Evolutionary conservation across 352 stramenopile species (phyloP).

Genomic region (Phytophthora hybrid): DNA sequence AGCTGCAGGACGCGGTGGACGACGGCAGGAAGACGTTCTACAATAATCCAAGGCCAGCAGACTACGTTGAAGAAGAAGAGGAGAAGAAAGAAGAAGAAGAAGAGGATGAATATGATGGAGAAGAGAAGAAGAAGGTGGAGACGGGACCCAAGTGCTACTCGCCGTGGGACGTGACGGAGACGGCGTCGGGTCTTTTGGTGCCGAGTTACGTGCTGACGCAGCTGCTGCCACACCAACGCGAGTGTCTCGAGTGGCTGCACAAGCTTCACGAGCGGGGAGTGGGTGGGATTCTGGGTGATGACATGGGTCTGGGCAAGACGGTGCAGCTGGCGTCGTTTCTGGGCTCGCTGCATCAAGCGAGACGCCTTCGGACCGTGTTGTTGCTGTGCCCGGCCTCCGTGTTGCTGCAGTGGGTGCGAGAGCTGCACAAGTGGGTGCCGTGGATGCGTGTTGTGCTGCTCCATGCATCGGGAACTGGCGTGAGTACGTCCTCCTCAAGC

Average conservation of each 20-base stretch:
- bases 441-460: constrained; percentile 90
- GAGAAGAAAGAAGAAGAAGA: neutral
- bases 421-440: constrained; percentile 95
- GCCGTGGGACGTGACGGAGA: constrained; percentile 63
- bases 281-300: constrained; percentile 97
- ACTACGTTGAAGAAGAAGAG: constrained; percentile 19
- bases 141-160: constrained; percentile 46
- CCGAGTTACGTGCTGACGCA: constrained; percentile 76
- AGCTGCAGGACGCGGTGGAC: constrained; percentile 36
- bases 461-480: constrained; percentile 84
- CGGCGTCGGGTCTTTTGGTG: constrained; percentile 72
- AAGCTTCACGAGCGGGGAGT: constrained; percentile 95
- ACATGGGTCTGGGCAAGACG: constrained; percentile 98
- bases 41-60: constrained; percentile 39
- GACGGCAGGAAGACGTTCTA: constrained; percentile 52
- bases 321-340: constrained; percentile 93
- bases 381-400: constrained; percentile 97
- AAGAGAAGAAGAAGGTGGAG: constrained; percentile 12
- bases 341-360: constrained; percentile 68
- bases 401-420: constrained; percentile 96
- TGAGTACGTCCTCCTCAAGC: constrained; percentile 40
- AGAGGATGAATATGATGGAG: constrained; percentile 16
- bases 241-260: constrained; percentile 97
- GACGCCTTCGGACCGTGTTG: constrained; percentile 78
- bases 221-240: constrained; percentile 95